These are phyloP conservation scores for Sphaerulina populicola DNA, from an alignment of 2,329 filamentous ascomycete genomes.

Conservation along the genomic window DNA sequence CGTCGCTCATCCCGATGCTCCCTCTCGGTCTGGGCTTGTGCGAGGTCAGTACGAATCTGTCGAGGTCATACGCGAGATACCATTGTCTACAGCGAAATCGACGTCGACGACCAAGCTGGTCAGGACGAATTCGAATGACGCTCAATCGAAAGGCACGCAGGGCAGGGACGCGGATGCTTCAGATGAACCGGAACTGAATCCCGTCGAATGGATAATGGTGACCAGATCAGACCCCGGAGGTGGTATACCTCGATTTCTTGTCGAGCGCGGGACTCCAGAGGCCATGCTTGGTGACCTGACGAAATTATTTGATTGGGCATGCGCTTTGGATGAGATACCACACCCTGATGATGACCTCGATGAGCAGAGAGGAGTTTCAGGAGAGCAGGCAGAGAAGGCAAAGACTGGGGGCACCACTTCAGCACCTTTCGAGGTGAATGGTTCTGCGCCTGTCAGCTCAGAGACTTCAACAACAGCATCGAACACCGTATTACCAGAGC, in stretches of 20 bases:
- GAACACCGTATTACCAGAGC: not conserved
- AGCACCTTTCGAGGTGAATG: conserved; percentile 1
- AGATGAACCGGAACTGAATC: conserved; percentile 50
- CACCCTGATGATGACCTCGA: conserved; percentile 33
- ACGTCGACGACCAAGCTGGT: conserved; percentile 28
- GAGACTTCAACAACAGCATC: not conserved
- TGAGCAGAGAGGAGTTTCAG: conserved; percentile 8
- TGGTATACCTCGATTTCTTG: conserved; percentile 79
- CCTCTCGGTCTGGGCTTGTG: conserved; percentile 63
- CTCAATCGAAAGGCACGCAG: conserved; percentile 31
- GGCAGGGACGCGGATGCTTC: conserved; percentile 22
- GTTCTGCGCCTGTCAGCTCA: not conserved
- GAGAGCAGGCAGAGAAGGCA: conserved; percentile 2
- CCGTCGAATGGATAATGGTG: conserved; percentile 88
- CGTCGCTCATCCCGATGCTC: conserved; percentile 65
- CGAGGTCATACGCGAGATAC: conserved; percentile 80
- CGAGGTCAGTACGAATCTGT: conserved; percentile 84
- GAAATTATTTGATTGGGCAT: conserved; percentile 76
- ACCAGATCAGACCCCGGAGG: conserved; percentile 83
- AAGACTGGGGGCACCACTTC: not conserved
- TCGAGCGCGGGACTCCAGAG: conserved; percentile 77
- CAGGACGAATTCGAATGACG: conserved; percentile 8
- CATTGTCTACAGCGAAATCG: conserved; percentile 40
- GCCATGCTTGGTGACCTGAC: conserved; percentile 70
- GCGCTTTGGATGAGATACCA: conserved; percentile 40